Evolutionary conservation across 163 green algal species (phyloP), one percentile per base, ranked within the genome.

Genomic region (Prototheca cutis): DNA sequence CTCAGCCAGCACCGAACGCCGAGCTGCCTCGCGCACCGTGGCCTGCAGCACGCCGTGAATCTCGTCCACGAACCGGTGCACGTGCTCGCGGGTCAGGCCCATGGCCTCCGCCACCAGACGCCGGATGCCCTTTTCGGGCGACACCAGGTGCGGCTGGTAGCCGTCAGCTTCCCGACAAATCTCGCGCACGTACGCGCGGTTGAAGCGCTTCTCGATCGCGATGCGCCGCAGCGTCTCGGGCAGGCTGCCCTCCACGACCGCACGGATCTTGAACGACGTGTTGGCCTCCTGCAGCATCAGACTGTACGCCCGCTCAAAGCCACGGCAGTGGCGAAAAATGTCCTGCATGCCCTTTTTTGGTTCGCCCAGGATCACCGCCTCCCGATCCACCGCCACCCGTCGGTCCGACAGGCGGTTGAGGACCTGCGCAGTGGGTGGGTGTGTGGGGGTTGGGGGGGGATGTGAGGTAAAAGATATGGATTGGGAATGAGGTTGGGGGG

Each of bases 121-220:
- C n/a, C 82, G 71, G 58, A 96, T 84, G 21, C 90, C 90, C 13
- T 66, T 61, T 67, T 97, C 90, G 5, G 90, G 90, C 0, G 90
- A 93, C 8, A 98, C 87, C 48, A 97, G 59, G 75, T 94, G 85
- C 31, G 85, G 75, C 71, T 96, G 88, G 71, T 95, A 98, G 23
- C 90, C 90, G 60, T 97, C 90, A 0, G 90, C 83, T 33, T 84
- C 59, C 6, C 80, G 71, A 53, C 75, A 84, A 17, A 87, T 77
- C 84, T 77, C 60, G 24, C 64, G 63, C 33, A 67, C 62, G 28
- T 77, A 72, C 18, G 49, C 45, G 45, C 65, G 68, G 63, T 69
- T 71, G 42, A 78, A 78, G 17, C 61, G 55, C 53, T 73, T 70
- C 53, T 79, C 71, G 36, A 77, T 74, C 21, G 63, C 49, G 48